Base-by-base conservation (phyloP, 495 filamentous ascomycete genomes). In the Podospora pseudocomata region DNA sequence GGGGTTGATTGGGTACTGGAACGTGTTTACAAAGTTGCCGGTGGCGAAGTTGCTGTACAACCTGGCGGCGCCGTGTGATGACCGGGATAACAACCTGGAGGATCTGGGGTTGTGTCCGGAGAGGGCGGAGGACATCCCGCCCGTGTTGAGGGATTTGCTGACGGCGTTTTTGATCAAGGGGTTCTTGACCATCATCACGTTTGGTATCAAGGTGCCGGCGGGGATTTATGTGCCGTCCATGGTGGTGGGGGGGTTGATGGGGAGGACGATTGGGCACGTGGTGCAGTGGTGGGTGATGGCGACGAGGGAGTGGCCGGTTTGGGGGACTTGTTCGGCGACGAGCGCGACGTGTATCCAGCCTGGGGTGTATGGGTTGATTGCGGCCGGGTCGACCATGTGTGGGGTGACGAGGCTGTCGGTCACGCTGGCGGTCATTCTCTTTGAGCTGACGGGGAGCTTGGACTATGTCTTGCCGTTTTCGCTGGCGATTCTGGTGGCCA, bases 221-320 rank as follows among this genome's bases (percentile, higher is more conserved):
- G 95, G 95, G 39, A 97, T 99, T 68, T 99, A 98, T 72, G 94
- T 99, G 0, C 95, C 95, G 4, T 96, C 92, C 71, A 99, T 99
- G 95, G 95, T 99, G 39, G 92, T 97, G 60, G 95, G 95, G 67
- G 95, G 95, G 75, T 82, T 99, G 55, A 89, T 96, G 83, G 95
- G 95, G 39, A 90, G 95, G 3, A 87, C 93, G 18, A 88, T 97
- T 63, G 95, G 95, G 1, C 93, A 97, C 74, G 71, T 87, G 11
- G 90, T 96, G 0, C 95, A 99, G 75, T 95, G 92, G 78, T 76
- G 91, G 58, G 91, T 91, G 15, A 81, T 92, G 62, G 85, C 86
- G 59, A 91, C 90, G 73, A 91, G 93, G 0, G 79, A 86, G 65
- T 89, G 87, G 66, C 79, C 86, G 30, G 78, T 97, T 15, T 97